Percentiles rank a stretch among this genome's conserved stretches.
Evolutionary conservation across 1,284 basidiomycete genomes (phyloP).

Genomic region (Cutaneotrichosporon sp.): DNA sequence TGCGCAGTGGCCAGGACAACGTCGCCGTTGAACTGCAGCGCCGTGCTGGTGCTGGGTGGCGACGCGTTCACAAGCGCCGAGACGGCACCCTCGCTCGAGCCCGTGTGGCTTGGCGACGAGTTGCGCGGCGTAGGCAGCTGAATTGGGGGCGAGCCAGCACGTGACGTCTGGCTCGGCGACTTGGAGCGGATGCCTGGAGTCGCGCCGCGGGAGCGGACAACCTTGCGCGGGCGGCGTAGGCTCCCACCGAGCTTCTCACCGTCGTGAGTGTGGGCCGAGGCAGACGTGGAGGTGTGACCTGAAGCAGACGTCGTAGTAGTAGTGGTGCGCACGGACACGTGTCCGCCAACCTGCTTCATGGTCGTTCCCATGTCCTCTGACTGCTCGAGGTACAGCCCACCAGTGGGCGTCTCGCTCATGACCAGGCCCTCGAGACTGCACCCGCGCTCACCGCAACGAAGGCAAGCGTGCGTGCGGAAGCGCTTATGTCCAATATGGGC

Average conservation of each 20-base stretch:
- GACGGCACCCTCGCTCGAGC: conserved; percentile 1
- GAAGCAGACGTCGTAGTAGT: not conserved
- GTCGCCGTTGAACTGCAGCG: not conserved
- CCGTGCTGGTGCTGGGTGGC: not conserved
- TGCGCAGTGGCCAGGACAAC: not conserved
- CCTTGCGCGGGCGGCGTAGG: not conserved
- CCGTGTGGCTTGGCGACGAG: not conserved
- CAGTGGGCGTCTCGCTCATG: not conserved
- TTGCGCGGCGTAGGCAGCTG: not conserved
- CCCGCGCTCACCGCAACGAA: not conserved
- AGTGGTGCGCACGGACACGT: not conserved
- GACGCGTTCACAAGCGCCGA: not conserved
- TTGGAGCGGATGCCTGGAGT: not conserved
- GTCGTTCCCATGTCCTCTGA: not conserved
- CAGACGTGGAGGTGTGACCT: not conserved
- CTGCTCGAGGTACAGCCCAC: not conserved
- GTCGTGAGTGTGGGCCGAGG: not conserved
- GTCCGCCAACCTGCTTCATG: not conserved
- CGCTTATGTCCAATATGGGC: not conserved
- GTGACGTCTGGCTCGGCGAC: not conserved
- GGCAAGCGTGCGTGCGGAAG: not conserved
- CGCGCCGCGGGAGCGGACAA: not conserved
- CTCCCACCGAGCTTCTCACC: not conserved
- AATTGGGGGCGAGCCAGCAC: not conserved
- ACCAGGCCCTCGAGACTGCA: not conserved